Evolutionary conservation across 176 grass and related monocot genomes (phyloP).

Genomic region (Rhynchospora tenuis): DNA sequence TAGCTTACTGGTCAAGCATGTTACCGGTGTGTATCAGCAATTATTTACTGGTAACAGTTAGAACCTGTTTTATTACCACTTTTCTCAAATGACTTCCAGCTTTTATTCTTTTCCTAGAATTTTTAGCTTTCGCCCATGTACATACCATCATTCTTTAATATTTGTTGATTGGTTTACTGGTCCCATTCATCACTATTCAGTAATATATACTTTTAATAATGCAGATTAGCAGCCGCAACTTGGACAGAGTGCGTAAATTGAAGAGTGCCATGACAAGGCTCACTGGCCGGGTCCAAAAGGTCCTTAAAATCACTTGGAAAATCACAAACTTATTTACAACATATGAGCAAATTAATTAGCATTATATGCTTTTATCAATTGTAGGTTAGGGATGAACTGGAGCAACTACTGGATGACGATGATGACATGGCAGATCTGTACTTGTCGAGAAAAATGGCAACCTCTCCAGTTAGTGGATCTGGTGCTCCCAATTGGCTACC

Average conservation of each 20-base stretch:
- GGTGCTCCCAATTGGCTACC: constrained; percentile 77
- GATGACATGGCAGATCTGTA: constrained; percentile 99
- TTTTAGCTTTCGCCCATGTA: neutral
- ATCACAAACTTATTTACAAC: constrained; percentile 2
- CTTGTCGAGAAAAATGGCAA: constrained; percentile 93
- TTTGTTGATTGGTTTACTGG: too few relatives aligned
- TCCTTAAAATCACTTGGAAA: constrained; percentile 21
- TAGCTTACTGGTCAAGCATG: neutral
- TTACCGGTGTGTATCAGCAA: neutral
- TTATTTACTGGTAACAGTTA: neutral
- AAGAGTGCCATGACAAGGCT: constrained; percentile 98
- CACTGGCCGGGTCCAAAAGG: constrained; percentile 96
- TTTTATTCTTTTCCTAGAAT: neutral
- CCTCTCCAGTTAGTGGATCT: constrained; percentile 74
- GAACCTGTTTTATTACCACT: neutral
- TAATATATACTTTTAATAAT: constrained; percentile 18
- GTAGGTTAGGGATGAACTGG: constrained; percentile 95
- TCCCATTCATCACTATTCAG: neutral
- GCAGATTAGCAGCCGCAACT: constrained; percentile 98
- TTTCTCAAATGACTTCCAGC: neutral
- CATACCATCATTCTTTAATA: neutral
- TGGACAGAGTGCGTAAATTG: constrained; percentile 95
- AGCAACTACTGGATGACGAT: constrained; percentile 98
- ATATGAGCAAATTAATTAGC: neutral
- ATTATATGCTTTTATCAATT: constrained; percentile 15